These are phyloP conservation scores for Cryphonectria parasitica DNA, from an alignment of 2,329 filamentous ascomycete species.

Conservation along the genomic window DNA sequence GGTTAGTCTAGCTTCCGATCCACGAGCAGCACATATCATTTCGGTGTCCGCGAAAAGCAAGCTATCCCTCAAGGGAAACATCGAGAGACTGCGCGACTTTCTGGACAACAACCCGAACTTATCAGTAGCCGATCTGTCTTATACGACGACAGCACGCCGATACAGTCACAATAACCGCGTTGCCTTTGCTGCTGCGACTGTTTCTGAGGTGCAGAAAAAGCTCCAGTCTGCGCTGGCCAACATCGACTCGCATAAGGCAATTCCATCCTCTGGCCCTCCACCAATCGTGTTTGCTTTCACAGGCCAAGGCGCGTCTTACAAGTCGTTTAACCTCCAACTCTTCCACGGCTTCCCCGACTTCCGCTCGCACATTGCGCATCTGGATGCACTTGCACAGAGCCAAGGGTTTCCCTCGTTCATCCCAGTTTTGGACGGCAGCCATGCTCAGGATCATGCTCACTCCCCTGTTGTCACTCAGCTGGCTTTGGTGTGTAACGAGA, in stretches of 20 bases:
- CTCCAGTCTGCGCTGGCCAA: constrained; percentile 27
- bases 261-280: constrained; percentile 31
- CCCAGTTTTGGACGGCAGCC: constrained; percentile 46
- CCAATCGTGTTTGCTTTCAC: constrained; percentile 48
- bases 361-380: constrained; percentile 38
- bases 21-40: constrained; percentile 47
- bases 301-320: constrained; percentile 46
- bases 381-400: constrained; percentile 37
- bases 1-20: constrained; percentile 36
- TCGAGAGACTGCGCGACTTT: constrained; percentile 41
- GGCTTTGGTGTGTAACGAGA: constrained; percentile 43
- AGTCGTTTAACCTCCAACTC: constrained; percentile 40
- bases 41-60: constrained; percentile 50
- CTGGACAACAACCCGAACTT: constrained; percentile 44
- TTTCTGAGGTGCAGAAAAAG: constrained; percentile 34
- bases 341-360: constrained; percentile 39
- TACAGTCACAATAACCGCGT: constrained; percentile 40
- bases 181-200: constrained; percentile 32
- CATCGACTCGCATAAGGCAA: constrained; percentile 33
- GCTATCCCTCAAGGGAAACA: constrained; percentile 48
- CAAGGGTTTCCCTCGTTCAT: constrained; percentile 46
- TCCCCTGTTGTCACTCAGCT: constrained; percentile 41
- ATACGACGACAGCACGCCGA: constrained; percentile 57
- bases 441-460: constrained; percentile 24
- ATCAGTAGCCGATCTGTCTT: constrained; percentile 51